A percentile compares a stretch with the other conserved stretches of the same genome.
Evolutionary conservation across 2,329 filamentous ascomycete genomes (phyloP).

Genomic region (Trichoderma sp.): DNA sequence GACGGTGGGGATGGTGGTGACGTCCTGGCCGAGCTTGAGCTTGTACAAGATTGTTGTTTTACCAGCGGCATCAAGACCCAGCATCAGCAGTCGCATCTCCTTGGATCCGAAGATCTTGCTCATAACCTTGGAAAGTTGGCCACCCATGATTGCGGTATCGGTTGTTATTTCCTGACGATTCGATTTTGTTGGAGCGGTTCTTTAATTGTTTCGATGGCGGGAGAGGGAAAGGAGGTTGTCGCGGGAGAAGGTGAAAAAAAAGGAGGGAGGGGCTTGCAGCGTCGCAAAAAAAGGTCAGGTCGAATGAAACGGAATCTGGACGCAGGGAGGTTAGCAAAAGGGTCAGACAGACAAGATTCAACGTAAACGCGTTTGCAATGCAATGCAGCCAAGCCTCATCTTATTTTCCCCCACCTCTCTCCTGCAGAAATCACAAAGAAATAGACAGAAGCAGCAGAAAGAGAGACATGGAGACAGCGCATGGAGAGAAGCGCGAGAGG

Average conservation of each 20-base stretch:
- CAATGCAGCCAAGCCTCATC: neutral
- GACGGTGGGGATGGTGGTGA: constrained; percentile 97
- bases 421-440: neutral
- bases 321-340: constrained; percentile 2
- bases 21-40: constrained; percentile 95
- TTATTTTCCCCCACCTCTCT: neutral
- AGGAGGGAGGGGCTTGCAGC: neutral
- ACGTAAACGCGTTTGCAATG: neutral
- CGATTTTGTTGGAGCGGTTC: neutral
- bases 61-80: constrained; percentile 94
- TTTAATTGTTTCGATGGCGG: neutral
- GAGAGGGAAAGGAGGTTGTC: constrained; percentile 1
- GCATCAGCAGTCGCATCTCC: constrained; percentile 98
- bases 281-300: neutral
- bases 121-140: constrained; percentile 92
- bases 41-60: constrained; percentile 99
- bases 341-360: neutral
- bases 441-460: neutral
- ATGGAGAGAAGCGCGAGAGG: neutral
- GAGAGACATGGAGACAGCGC: neutral
- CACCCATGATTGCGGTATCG: constrained; percentile 68
- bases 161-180: neutral
- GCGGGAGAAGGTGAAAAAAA: neutral
- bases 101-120: constrained; percentile 98
- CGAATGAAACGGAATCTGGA: neutral